Evolutionary conservation across 208 protist species (phyloP).

Genomic region (Wallacemonas sp.): DNA sequence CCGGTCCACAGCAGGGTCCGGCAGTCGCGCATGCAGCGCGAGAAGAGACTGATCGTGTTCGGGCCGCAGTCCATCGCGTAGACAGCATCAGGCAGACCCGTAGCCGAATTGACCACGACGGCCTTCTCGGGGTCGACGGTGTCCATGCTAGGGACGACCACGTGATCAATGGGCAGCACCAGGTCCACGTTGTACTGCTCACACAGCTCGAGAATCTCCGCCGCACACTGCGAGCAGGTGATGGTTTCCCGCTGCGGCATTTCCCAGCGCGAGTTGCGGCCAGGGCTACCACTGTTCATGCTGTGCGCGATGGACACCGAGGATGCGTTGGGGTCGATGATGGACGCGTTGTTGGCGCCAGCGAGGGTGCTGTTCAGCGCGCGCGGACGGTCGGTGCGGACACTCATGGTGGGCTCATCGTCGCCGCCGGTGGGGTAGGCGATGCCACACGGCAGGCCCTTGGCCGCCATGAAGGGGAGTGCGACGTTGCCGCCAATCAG

Average conservation of each 20-base stretch:
- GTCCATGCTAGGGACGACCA: constrained; percentile 59
- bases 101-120: constrained; percentile 43
- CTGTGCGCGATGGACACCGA: constrained; percentile 10
- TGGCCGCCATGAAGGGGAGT: constrained; percentile 68
- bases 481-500: constrained; percentile 58
- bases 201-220: constrained; percentile 91
- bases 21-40: constrained; percentile 66
- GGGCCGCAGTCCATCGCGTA: constrained; percentile 94
- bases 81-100: constrained; percentile 48
- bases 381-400: constrained; percentile 4
- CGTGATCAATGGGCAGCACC: constrained; percentile 96
- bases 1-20: constrained; percentile 96
- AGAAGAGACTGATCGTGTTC: constrained; percentile 81
- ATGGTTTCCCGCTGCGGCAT: constrained; percentile 25
- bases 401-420: constrained; percentile 22
- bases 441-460: constrained; percentile 38
- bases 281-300: not conserved
- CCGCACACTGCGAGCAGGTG: constrained; percentile 61
- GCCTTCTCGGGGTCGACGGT: constrained; percentile 21
- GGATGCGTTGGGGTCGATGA: not conserved
- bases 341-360: not conserved
- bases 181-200: constrained; percentile 94
- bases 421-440: constrained; percentile 30
- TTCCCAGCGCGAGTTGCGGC: not conserved
- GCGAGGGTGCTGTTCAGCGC: not conserved